Conservation (phyloP, 176 grass and related monocot genomes). For the Oryza meridionalis region DNA sequence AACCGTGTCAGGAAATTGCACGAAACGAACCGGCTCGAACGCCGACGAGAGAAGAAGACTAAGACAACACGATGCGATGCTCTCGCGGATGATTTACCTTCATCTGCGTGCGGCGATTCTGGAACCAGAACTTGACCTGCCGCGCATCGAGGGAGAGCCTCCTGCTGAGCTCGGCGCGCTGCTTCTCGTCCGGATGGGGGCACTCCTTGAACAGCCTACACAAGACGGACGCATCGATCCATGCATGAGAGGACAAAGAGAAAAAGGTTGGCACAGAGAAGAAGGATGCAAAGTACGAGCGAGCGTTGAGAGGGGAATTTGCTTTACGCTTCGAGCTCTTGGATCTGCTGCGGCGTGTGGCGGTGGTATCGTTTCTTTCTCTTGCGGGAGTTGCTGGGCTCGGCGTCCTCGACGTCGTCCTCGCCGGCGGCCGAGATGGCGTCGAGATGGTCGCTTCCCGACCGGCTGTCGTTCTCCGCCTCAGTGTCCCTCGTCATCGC, state of each 20-base stretch:
- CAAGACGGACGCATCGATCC: constrained; percentile 4
- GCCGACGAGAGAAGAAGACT: neutral
- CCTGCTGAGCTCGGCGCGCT: constrained; percentile 85
- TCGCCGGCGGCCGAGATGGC: constrained; percentile 62
- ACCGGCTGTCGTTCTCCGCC: constrained; percentile 82
- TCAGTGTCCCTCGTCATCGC: constrained; percentile 26
- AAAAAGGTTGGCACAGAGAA: constrained; percentile 6
- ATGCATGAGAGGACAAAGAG: constrained; percentile 52
- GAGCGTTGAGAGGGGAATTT: neutral
- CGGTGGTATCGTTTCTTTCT: constrained; percentile 92
- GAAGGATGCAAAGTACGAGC: neutral
- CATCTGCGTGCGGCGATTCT: constrained; percentile 96
- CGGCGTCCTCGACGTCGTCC: constrained; percentile 56
- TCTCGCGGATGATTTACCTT: constrained; percentile 54
- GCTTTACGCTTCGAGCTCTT: constrained; percentile 88
- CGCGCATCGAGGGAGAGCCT: constrained; percentile 77
- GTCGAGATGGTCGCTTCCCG: constrained; percentile 87
- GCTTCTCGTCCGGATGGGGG: constrained; percentile 96
- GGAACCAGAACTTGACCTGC: constrained; percentile 99
- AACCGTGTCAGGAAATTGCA: neutral
- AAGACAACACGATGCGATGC: neutral
- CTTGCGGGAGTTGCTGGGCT: constrained; percentile 77
- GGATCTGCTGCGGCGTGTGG: constrained; percentile 98
- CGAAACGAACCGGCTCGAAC: neutral
- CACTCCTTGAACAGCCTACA: constrained; percentile 96